A percentile compares a stretch with the other conserved stretches of the same genome.
Evolutionary conservation across 192 early-diverging fungal species (phyloP).

Genomic region (Entophlyctis helioformis): DNA sequence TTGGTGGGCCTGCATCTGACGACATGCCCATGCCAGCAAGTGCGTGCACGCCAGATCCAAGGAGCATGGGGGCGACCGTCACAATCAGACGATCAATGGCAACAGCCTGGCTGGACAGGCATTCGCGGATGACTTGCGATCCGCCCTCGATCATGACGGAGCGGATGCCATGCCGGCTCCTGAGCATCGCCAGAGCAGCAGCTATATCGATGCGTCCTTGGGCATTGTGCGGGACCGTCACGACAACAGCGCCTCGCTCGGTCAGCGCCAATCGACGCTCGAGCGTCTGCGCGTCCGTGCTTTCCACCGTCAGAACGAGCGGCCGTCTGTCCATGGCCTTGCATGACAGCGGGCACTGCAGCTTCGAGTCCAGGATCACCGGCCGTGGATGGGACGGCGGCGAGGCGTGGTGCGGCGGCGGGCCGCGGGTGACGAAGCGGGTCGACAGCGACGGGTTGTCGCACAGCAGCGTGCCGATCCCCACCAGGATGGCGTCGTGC

Average conservation of each 20-base stretch:
- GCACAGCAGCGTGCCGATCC: constrained; percentile 64
- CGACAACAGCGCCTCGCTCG: constrained; percentile 43
- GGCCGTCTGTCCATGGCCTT: too few species aligned
- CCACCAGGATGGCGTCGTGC: constrained; percentile 79
- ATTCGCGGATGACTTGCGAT: constrained; percentile 55
- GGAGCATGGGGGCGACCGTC: constrained; percentile 59
- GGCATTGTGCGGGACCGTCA: constrained; percentile 15
- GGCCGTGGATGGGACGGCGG: constrained; percentile 48
- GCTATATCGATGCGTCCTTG: constrained; percentile 4
- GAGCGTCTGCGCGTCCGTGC: too few species aligned
- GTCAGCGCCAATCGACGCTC: too few species aligned
- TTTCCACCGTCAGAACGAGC: too few species aligned
- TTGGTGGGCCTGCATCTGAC: not conserved
- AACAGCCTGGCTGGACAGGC: constrained; percentile 23
- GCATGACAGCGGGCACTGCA: constrained; percentile 53
- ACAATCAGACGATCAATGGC: constrained; percentile 41
- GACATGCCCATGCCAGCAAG: constrained; percentile 11
- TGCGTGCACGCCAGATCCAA: constrained; percentile 46
- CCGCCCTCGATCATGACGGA: constrained; percentile 87
- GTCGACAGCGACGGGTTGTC: constrained; percentile 69
- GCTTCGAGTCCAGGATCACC: constrained; percentile 61
- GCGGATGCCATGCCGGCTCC: constrained; percentile 18
- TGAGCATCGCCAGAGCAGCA: constrained; percentile 3
- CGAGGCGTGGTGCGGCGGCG: not conserved
- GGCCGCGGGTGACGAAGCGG: constrained; percentile 2